Evolutionary conservation across 164 flowering plant species (phyloP).

Genomic region (Paratinospora sagittata): DNA sequence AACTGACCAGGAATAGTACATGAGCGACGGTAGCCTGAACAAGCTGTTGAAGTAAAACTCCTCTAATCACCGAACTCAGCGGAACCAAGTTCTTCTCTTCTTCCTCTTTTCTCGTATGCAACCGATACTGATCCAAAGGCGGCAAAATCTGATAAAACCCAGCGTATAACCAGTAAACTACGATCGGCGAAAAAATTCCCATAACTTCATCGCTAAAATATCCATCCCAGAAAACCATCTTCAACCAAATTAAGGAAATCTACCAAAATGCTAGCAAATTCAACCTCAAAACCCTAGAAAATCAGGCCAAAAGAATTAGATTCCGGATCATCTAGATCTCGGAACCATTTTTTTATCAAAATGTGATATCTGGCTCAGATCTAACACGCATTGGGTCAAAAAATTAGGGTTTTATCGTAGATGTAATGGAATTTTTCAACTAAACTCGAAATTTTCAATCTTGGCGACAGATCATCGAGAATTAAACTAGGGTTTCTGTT

Average conservation of each 20-base stretch:
- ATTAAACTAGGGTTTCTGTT: neutral
- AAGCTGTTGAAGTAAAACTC: conserved; percentile 74
- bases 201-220: conserved; percentile 71
- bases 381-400: neutral
- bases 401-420: neutral
- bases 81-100: conserved; percentile 64
- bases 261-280: neutral
- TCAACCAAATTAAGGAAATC: neutral
- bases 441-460: neutral
- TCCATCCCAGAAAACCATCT: conserved; percentile 81
- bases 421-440: neutral
- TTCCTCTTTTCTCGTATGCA: conserved; percentile 71
- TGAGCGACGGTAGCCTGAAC: conserved; percentile 72
- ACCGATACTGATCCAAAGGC: conserved; percentile 53
- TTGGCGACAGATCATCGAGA: neutral
- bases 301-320: neutral
- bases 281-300: neutral
- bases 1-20: conserved; percentile 48
- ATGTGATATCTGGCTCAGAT: conserved; percentile 1
- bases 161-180: conserved; percentile 77
- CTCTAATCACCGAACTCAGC: conserved; percentile 47
- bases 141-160: conserved; percentile 75
- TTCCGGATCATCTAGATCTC: neutral
- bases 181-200: conserved; percentile 80
- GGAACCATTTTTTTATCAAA: neutral